phyloP scores from a whole-genome alignment of 495 filamentous ascomycete genomes.

The Annulohypoxylon moriforme region DNA sequence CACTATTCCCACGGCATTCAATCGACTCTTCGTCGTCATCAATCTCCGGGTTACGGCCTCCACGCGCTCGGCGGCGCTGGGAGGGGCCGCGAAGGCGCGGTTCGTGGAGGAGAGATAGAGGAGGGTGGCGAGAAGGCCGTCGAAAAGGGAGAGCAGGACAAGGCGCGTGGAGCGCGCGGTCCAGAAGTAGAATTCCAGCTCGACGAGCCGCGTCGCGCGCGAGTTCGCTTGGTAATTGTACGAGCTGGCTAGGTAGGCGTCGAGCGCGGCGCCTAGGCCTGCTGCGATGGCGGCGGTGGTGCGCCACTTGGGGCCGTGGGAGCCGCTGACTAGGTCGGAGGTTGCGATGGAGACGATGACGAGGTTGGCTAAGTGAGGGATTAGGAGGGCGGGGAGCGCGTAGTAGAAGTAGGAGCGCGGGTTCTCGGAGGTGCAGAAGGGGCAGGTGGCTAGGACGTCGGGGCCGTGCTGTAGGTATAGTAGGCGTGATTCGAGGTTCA shows the following conservation, averaged over 20 bases:
- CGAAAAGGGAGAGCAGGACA: conserved; percentile 67
- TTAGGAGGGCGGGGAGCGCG: conserved; percentile 76
- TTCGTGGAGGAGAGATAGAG: conserved; percentile 83
- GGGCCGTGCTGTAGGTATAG: conserved; percentile 88
- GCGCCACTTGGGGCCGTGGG: conserved; percentile 73
- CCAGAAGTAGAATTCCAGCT: conserved; percentile 77
- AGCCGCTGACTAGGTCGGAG: conserved; percentile 62
- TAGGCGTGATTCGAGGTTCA: conserved; percentile 74
- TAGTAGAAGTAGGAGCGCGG: conserved; percentile 80
- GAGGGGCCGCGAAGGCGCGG: conserved; percentile 63
- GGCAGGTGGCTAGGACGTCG: conserved; percentile 73
- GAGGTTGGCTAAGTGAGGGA: conserved; percentile 83
- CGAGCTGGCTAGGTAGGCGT: conserved; percentile 67
- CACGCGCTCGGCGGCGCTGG: conserved; percentile 59
- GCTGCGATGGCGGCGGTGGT: conserved; percentile 72
- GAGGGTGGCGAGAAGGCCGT: conserved; percentile 68
- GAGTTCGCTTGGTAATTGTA: conserved; percentile 73
- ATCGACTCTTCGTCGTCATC: conserved; percentile 53
- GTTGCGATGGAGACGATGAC: conserved; percentile 72
- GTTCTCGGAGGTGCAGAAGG: conserved; percentile 83
- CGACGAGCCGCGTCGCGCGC: conserved; percentile 64
- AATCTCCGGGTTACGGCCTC: conserved; percentile 56
- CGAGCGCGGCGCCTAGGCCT: conserved; percentile 67
- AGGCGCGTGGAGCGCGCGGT: conserved; percentile 68
- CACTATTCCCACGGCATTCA: conserved; percentile 65